phyloP scores from a whole-genome alignment of 495 filamentous ascomycete species.

The Aspergillus ostianus region DNA sequence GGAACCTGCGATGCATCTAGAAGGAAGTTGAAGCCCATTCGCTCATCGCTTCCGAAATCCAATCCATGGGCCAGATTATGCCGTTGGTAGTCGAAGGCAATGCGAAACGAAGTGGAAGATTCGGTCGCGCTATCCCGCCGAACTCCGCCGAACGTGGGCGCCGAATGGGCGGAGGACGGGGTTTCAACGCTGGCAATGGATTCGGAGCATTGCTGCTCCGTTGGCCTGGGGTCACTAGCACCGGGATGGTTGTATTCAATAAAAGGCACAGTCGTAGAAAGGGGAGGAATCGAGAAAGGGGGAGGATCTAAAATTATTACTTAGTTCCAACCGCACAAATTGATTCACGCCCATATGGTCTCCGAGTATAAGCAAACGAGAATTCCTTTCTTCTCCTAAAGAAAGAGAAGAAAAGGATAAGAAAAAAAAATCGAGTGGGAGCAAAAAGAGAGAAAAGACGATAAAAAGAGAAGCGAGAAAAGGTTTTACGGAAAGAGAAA shows the following conservation, averaged over 20 bases:
- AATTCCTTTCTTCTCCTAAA: too few relatives aligned
- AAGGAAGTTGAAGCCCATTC: conserved; percentile 67
- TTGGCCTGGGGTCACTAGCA: conserved; percentile 10
- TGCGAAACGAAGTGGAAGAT: conserved; percentile 27
- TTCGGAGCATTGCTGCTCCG: conserved; percentile 30
- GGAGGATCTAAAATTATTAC: conserved; percentile 8
- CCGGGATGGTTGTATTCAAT: conserved; percentile 23
- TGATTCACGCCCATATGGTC: not conserved
- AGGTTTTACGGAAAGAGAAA: not conserved
- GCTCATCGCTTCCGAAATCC: conserved; percentile 55
- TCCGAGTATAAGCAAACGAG: not conserved
- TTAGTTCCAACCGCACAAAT: conserved; percentile 4
- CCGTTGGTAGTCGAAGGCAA: conserved; percentile 50
- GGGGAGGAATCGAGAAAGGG: conserved; percentile 17
- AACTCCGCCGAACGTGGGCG: conserved; percentile 22
- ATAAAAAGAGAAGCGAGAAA: not conserved
- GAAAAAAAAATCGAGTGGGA: too few relatives aligned
- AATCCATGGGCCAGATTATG: conserved; percentile 55
- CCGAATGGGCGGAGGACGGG: conserved; percentile 37
- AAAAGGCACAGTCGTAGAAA: conserved; percentile 26
- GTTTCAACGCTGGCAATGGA: conserved; percentile 36
- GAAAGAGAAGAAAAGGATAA: not conserved
- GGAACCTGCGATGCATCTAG: conserved; percentile 52
- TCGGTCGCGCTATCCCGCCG: conserved; percentile 33
- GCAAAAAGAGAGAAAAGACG: not conserved